Percentiles rank a stretch among this genome's conserved stretches.
Conservation (phyloP, 768 basidiomycete genomes). For the Naganishia friedmannii region DNA sequence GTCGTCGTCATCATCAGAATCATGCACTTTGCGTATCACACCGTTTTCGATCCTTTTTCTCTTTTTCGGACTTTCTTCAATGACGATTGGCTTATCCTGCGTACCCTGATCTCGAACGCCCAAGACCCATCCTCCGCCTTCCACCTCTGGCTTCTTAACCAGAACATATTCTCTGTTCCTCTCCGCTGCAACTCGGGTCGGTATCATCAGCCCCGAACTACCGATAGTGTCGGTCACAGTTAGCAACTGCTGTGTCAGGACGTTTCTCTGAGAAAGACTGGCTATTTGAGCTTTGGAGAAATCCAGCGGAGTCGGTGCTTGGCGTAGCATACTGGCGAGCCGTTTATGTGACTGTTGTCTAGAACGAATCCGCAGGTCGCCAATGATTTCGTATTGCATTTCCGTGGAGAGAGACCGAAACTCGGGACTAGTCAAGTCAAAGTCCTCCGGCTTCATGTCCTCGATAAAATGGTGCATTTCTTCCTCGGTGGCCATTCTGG, state of each 20-base stretch:
- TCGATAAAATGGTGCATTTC: constrained; percentile 90
- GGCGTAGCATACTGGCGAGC: constrained; percentile 81
- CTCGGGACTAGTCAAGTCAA: constrained; percentile 82
- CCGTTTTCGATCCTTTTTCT: constrained; percentile 34
- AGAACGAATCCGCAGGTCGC: constrained; percentile 89
- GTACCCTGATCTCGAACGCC: constrained; percentile 87
- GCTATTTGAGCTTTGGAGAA: constrained; percentile 96
- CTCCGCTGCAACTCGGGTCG: constrained; percentile 90
- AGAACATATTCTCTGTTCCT: constrained; percentile 92
- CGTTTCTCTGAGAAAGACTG: constrained; percentile 81
- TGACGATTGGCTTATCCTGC: constrained; percentile 75
- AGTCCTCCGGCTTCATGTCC: constrained; percentile 91
- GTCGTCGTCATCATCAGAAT: constrained; percentile 44
- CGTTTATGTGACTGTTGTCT: constrained; percentile 90
- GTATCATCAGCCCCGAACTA: constrained; percentile 76
- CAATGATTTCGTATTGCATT: constrained; percentile 96
- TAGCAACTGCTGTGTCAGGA: constrained; percentile 86
- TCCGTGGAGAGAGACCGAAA: constrained; percentile 92
- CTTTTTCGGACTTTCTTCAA: constrained; percentile 57
- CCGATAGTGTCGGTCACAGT: constrained; percentile 89
- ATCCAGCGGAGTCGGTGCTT: constrained; percentile 77
- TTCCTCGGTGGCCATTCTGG: constrained; percentile 91
- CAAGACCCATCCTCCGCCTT: constrained; percentile 86
- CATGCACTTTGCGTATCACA: constrained; percentile 5
- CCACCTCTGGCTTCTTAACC: constrained; percentile 78